These are phyloP conservation scores for Paecilomyces sp. DNA, from an alignment of 2,329 filamentous ascomycete species.

Conservation along the genomic window DNA sequence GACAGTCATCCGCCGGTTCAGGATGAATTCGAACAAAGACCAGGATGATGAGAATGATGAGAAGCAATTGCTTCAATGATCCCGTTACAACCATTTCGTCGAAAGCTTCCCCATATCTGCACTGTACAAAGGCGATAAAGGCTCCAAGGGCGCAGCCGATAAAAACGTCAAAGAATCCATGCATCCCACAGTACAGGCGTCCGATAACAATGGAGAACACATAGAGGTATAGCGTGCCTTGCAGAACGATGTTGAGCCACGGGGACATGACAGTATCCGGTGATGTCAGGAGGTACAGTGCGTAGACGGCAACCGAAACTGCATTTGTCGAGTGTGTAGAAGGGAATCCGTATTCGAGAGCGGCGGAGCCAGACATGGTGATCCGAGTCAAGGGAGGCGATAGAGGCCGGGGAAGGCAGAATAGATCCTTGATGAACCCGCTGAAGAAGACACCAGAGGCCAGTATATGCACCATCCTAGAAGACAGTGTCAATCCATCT, in stretches of 20 bases:
- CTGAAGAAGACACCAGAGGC: slow-evolving; percentile 78
- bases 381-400: slow-evolving; percentile 90
- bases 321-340: slow-evolving; percentile 97
- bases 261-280: slow-evolving; percentile 57
- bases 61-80: slow-evolving; percentile 56
- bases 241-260: slow-evolving; percentile 55
- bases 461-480: slow-evolving; percentile 60
- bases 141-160: slow-evolving; percentile 73
- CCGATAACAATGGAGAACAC: slow-evolving; percentile 83
- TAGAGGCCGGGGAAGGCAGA: slow-evolving; percentile 83
- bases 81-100: slow-evolving; percentile 65
- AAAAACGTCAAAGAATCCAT: slow-evolving; percentile 88
- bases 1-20: slow-evolving; percentile 92
- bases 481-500: neutral
- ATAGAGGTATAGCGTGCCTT: slow-evolving; percentile 72
- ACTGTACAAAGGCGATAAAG: slow-evolving; percentile 51
- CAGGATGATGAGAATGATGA: slow-evolving; percentile 61
- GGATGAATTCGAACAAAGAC: slow-evolving; percentile 82
- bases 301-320: slow-evolving; percentile 85
- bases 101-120: slow-evolving; percentile 50
- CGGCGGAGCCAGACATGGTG: slow-evolving; percentile 93
- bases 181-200: slow-evolving; percentile 95
- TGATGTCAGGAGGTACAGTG: slow-evolving; percentile 61
- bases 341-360: slow-evolving; percentile 93
- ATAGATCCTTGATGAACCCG: slow-evolving; percentile 88